Conservation (phyloP, 805 yeast genomes). For the Teunomyces cretensis region DNA sequence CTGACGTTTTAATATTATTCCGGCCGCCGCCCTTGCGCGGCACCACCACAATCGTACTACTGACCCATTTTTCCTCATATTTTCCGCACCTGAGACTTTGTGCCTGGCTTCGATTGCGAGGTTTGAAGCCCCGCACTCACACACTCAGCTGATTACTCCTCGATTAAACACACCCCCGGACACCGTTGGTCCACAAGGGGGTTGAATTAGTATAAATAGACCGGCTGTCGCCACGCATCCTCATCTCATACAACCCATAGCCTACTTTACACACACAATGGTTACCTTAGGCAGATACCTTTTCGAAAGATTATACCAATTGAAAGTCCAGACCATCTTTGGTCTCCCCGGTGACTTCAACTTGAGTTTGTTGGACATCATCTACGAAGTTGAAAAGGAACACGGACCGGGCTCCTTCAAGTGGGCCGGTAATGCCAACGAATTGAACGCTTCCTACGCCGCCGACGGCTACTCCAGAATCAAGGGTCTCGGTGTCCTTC, state of each 20-base stretch:
- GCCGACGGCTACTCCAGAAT: conserved; percentile 87
- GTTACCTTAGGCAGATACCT: conserved; percentile 72
- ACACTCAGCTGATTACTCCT: background rate
- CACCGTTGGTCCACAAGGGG: background rate
- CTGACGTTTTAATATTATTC: too few species aligned
- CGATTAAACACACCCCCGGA: background rate
- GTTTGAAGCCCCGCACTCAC: background rate
- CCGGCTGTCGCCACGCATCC: background rate
- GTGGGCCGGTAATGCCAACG: conserved; percentile 93
- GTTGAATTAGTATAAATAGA: background rate
- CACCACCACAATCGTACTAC: too few species aligned
- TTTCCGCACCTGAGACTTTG: too few species aligned
- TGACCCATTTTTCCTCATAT: too few species aligned
- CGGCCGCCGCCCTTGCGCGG: too few species aligned
- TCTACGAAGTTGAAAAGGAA: conserved; percentile 65
- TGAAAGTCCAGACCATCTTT: conserved; percentile 66
- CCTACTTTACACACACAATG: too few species aligned
- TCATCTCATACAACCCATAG: too few species aligned
- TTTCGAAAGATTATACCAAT: conserved; percentile 76
- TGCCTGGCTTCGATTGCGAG: background rate
- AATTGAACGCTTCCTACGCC: conserved; percentile 83
- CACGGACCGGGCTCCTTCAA: conserved; percentile 37
- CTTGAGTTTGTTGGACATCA: conserved; percentile 65
- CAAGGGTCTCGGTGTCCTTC: conserved; percentile 69
- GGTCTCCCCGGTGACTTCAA: conserved; percentile 86